Evolutionary conservation across 2,329 filamentous ascomycete species (phyloP).

Genomic region (Monascus ruber): DNA sequence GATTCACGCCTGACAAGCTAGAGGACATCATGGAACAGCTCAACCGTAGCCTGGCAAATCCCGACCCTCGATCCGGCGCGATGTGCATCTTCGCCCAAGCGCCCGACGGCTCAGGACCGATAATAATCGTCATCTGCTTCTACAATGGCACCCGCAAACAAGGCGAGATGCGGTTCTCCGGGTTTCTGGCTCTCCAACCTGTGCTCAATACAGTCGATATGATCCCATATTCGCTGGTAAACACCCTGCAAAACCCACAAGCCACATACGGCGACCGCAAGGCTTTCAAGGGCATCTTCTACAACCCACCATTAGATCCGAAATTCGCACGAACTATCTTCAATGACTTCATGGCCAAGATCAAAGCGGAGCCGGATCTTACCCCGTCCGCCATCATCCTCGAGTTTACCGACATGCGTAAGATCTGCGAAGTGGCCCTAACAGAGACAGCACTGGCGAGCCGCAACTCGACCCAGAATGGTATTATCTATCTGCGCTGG

Average conservation of each 20-base stretch:
- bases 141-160: constrained; percentile 29
- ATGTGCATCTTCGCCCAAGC: constrained; percentile 20
- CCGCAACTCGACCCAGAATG: constrained; percentile 35
- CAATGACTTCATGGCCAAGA: constrained; percentile 17
- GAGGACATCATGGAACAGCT: constrained; percentile 12
- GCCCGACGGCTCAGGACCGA: constrained; percentile 18
- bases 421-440: constrained; percentile 25
- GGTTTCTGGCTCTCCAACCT: constrained; percentile 27
- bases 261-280: constrained; percentile 29
- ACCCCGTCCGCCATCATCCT: constrained; percentile 24
- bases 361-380: constrained; percentile 17
- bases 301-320: constrained; percentile 30
- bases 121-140: constrained; percentile 21
- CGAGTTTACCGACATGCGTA: constrained; percentile 33
- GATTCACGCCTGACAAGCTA: constrained; percentile 14
- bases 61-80: constrained; percentile 40
- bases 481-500: constrained; percentile 33
- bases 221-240: constrained; percentile 34
- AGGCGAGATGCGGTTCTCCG: constrained; percentile 24
- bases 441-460: constrained; percentile 36
- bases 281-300: constrained; percentile 36
- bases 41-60: constrained; percentile 37
- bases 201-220: constrained; percentile 26
- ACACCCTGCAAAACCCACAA: constrained; percentile 27
- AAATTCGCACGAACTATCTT: constrained; percentile 21